Base-by-base conservation (phyloP, 805 yeast genomes). In the Yamadazyma sp. region DNA sequence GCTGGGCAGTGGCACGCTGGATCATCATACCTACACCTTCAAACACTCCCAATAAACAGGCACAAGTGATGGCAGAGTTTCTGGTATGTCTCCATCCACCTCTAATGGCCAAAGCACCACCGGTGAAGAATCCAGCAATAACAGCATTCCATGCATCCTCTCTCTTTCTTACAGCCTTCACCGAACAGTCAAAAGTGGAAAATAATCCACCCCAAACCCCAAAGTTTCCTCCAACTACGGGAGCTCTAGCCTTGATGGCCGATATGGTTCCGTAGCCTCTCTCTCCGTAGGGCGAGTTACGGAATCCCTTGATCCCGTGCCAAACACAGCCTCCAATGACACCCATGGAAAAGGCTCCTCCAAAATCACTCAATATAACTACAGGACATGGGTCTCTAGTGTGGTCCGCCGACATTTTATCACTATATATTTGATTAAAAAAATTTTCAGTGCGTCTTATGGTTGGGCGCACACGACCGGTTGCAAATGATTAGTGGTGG, bases 171-270 rank as follows among this genome's bases (percentile, higher is more conserved):
- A 93, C 78, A 2, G 91, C 96, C 65, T 91, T 93, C 32, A 93
- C 95, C 11, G 90, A 77, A 73, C 99, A 93, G 66, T 93, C 99
- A 59, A 82, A 93, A 10, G 95, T 84, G 22, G 97, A 88, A 60
- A 93, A 93, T 53, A 93, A 71, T 44, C 99, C 99, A 74, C 99
- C 99, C 99, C 99, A 93, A 26, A 87, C 95, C 70, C 99, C 99
- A 57, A 93, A 91, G 67, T 93, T 93, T 58, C 99, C 99, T 50
- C 99, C 99, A 38, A 91, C 89, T 34, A 91, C 96, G 26, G 99
- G 99, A 2, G 97, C 98, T 64, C 99, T 78, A 36, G 96, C 87
- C 60, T 88, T 88, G 52, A 93, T 84, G 26, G 98, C 97, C 28
- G 86, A 73, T 38, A 91, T 59, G 14, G 96, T 86, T 40, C 99